Conservation (phyloP, 768 basidiomycete genomes). For the Russula sp. region DNA sequence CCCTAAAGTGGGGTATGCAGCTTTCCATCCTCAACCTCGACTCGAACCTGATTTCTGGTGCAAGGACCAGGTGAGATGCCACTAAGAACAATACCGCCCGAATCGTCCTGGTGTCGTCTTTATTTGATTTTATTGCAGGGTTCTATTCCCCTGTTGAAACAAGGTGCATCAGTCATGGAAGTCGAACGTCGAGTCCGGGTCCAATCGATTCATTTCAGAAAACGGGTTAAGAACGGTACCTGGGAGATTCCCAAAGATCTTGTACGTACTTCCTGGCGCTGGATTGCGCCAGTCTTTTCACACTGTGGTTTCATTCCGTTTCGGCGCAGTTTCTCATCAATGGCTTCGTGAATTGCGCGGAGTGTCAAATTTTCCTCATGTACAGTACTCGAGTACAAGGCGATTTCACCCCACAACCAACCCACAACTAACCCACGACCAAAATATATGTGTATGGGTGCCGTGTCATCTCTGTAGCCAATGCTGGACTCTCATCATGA, state of each 20-base stretch:
- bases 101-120: neutral
- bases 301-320: neutral
- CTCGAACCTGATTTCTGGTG: neutral
- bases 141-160: neutral
- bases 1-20: neutral
- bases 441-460: neutral
- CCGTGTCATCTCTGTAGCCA: neutral
- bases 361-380: neutral
- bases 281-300: neutral
- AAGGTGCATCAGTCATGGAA: slow-evolving; percentile 2
- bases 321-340: neutral
- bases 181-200: neutral
- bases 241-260: neutral
- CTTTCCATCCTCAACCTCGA: neutral
- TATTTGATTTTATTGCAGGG: neutral
- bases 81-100: neutral
- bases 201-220: neutral
- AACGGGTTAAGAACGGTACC: neutral
- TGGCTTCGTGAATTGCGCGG: neutral
- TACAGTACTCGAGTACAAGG: too few relatives aligned
- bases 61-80: neutral
- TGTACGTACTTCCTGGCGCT: neutral
- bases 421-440: too few relatives aligned
- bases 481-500: neutral
- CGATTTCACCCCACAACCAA: too few relatives aligned